A percentile compares a stretch with the other conserved stretches of the same genome.
Conservation (phyloP, 352 stramenopile species). For the Globisporangium rhizosaccharum region DNA sequence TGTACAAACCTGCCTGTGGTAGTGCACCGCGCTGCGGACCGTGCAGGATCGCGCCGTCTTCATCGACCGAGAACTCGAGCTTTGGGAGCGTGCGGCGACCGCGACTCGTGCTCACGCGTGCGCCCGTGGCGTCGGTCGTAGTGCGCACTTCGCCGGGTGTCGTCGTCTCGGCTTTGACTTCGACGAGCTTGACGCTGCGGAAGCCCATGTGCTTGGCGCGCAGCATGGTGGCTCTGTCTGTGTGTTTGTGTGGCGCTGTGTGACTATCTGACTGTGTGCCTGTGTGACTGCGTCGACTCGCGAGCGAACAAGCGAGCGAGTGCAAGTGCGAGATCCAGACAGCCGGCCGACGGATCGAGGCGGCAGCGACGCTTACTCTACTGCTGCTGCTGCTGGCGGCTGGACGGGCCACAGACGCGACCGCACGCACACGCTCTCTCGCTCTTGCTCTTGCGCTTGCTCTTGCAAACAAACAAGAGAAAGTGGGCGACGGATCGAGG, state of each 20-base stretch:
- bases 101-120: constrained; percentile 53
- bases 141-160: constrained; percentile 73
- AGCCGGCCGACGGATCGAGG: not conserved
- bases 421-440: no score
- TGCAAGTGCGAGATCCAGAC: not conserved
- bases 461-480: no score
- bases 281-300: not conserved
- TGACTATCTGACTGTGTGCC: not conserved
- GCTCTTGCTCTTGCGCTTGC: no score
- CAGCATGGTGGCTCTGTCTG: constrained; percentile 29
- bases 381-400: no score
- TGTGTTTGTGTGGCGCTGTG: not conserved
- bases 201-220: constrained; percentile 81
- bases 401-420: no score
- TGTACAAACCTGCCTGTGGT: constrained; percentile 6
- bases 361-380: not conserved
- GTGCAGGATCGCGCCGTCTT: constrained; percentile 74
- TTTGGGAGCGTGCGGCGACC: constrained; percentile 70
- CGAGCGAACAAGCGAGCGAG: constrained; percentile 1
- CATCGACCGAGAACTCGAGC: constrained; percentile 81
- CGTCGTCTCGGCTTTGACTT: constrained; percentile 86
- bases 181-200: constrained; percentile 70
- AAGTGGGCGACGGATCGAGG: no score
- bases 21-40: constrained; percentile 56
- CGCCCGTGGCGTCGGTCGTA: constrained; percentile 54